Percentiles rank a stretch among this genome's conserved stretches.
phyloP scores from a whole-genome alignment of 1,284 basidiomycete species.

The Neolentinus lepideus region DNA sequence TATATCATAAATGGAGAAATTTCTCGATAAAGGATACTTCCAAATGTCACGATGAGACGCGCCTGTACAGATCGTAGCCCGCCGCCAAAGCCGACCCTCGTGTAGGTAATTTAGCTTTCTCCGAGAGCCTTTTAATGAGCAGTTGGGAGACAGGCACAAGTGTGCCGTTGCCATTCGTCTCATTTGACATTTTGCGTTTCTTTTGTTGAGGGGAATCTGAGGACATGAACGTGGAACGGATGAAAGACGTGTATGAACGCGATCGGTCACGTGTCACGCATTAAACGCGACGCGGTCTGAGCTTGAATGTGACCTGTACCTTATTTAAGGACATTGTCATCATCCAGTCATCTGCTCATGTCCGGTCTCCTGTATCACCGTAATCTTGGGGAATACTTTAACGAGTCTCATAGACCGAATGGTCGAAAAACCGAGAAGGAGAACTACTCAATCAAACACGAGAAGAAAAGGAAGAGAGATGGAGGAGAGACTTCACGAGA shows the following conservation, averaged over 20 bases:
- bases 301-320: background rate
- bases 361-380: background rate
- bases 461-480: background rate
- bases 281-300: background rate
- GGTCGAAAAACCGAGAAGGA: background rate
- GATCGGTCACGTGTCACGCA: background rate
- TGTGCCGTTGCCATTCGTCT: background rate
- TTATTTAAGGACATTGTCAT: too few species aligned
- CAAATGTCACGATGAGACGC: slow-evolving; percentile 6
- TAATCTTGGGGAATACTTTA: background rate
- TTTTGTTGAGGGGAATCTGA: background rate
- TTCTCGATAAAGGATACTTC: slow-evolving; percentile 1
- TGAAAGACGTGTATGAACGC: background rate
- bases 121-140: slow-evolving; percentile 81
- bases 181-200: slow-evolving; percentile 2
- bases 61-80: slow-evolving; percentile 94
- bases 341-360: too few species aligned
- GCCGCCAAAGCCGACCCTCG: slow-evolving; percentile 84
- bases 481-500: background rate
- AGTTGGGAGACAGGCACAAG: slow-evolving; percentile 44
- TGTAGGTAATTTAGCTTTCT: slow-evolving; percentile 81
- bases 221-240: background rate
- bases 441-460: background rate
- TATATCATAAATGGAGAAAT: slow-evolving; percentile 3
- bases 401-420: background rate